Base-by-base conservation (phyloP, 2,329 filamentous ascomycete genomes). In the Ophiocordyceps camponoti-rufipedis region DNA sequence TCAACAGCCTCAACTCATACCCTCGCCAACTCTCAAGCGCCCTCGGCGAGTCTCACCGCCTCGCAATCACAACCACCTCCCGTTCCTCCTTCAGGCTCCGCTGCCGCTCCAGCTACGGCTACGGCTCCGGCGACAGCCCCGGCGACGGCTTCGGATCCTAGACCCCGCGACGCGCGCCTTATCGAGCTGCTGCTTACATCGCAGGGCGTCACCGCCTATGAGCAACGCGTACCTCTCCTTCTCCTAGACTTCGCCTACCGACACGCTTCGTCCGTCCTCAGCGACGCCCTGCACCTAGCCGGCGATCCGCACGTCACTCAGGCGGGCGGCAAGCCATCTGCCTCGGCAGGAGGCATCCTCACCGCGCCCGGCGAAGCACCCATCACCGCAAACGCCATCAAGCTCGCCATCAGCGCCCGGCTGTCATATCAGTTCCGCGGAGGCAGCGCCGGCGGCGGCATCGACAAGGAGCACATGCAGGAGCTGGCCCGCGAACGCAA, bases 191-290 rank as follows among this genome's bases (percentile, higher is more conserved):
- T 91, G 44, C 77, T 91, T 43, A 80, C 80, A 18, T 82, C 81
- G 8, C 80, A 87, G 55, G 84, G 84, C 56, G 83, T 89, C 10
- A 79, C 80, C 5, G 72, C 80, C 39, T 91, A 86, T 69, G 84
- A 89, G 60, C 76, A 82, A 60, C 83, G 85, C 55, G 84, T 91
- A 1, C 85, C 85, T 0, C 73, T 89, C 1, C 78, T 88, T 48
- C 78, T 91, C 43, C 78, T 91, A 59, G 85, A 91, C 66, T 89
- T 89, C 58, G 82, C 85, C 43, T 91, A 91, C 71, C 78, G 85
- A 35, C 84, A 87, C 69, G 85, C 81, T 10, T 78, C 77, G 1
- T 72, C 75, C 47, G 70, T 88, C 33, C 75, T 88, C 18, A 76
- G 68, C 52, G 82, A 87, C 63, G 80, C 78, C 7, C 63, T 85